Base-by-base conservation (phyloP, 2,329 filamentous ascomycete genomes). In the Dactylellina drechsleri region DNA sequence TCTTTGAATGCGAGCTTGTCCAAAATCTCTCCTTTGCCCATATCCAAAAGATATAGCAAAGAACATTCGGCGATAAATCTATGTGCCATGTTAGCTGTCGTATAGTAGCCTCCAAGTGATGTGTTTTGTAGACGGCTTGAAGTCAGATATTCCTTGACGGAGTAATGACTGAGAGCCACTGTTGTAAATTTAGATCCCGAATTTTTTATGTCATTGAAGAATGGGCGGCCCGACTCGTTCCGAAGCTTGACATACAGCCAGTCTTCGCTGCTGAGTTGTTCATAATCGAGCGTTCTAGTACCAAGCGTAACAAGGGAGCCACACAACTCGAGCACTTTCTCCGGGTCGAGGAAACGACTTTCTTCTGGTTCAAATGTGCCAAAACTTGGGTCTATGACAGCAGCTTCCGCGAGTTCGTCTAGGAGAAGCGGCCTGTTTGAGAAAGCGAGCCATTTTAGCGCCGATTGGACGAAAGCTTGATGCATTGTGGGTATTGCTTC, bases 251-350 rank as follows among this genome's bases (percentile, higher is more conserved):
- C n/a, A n/a, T 20, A 65, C 23, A 72, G 26, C 67, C 67, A 65
- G 20, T 72, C 54, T 20, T 65, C 52, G 4, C 41, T 60, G 8
- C 13, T 18, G 2, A 4, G 1, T 3, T 56, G 28, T 5, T 59
- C 31, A 4, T 40, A 20, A 3, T 28, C 31, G 10, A 53, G 31
- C 8, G 28, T 50, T 31, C 65, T 72, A 4, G 5, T 20, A 3
- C 31, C 23, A 4, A 66, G 15, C 2, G 56, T 53, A 2, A 72
- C 49, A 1, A 72, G 60, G 26, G 60, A 60, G 10, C 67, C 54
- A n/a, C 67, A 72, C 4, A 72, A 47, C 40, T 72, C 67, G 13
- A 66, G 43, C n/a, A 72, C 57, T 53, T 72, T 72, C 13, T 23
- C 47, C 7, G 67, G 54, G 15, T 72, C 67, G 2, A 72, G 54